Base-by-base conservation (phyloP, 805 yeast genomes). In the Wickerhamomyces strasburgensis region DNA sequence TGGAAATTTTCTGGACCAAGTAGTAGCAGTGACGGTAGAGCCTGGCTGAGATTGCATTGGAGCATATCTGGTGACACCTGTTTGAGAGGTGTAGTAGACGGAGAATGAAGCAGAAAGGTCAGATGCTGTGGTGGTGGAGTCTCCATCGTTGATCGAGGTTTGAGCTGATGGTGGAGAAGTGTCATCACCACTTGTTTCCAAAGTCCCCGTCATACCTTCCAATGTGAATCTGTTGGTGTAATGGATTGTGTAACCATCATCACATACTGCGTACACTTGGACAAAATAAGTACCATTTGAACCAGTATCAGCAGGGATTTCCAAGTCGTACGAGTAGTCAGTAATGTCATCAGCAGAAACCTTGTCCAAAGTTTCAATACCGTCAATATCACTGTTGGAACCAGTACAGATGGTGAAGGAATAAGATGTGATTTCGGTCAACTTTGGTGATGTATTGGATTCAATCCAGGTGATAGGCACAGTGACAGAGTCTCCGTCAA, bases 31-130 rank as follows among this genome's bases (percentile, higher is more conserved):
- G 19, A 86, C 74, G 8, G 65, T 67, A 2, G 84, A 56, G 4
- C 82, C 84, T 8, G 98, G 97, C 60, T 87, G 96, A 41, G 68
- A 58, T 63, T 89, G 97, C 96, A 88, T 86, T 35, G 97, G 96
- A 1, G 97, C 97, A 60, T 65, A 85, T 54, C 89, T 73, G 6
- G 84, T 76, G 19, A 47, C 59, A 19, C 96, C 96, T 1, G 90
- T 80, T 66, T 90, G 98, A 48, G 53, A 48, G 3, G 87, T 75
- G 62, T 89, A 90, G 2, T 90, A 71, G 9, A 88, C 61, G 3
- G 77, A 48, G 54, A 80, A 81, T 3, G 86, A 78, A 11, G 58
- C 62, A 1, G 78, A 62, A n/a, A 64, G 64, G 3, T 60, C 62
- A 7, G 73, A 67, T 6, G 67, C 59, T 5, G 61, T 8, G 4